phyloP scores from a whole-genome alignment of 371 early-diverging fungal genomes.

The Conidiobolus incongruus region DNA sequence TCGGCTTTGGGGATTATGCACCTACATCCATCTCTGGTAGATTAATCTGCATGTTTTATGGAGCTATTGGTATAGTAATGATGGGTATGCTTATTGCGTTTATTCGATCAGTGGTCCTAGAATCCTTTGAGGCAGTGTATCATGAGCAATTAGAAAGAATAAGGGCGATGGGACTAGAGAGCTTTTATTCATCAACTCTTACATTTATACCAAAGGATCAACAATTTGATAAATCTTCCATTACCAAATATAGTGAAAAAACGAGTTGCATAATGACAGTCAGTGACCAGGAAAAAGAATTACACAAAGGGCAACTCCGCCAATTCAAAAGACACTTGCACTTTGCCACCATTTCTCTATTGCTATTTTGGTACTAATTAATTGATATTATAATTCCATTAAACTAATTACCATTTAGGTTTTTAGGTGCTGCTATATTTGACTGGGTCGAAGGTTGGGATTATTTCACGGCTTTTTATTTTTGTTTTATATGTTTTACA shows the following conservation, averaged over 20 bases:
- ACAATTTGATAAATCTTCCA: too few relatives aligned
- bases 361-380: constrained; percentile 4
- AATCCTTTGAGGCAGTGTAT: not conserved
- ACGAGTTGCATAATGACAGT: too few relatives aligned
- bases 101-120: not conserved
- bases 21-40: not conserved
- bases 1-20: constrained; percentile 3
- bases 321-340: constrained; percentile 1
- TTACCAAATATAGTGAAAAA: too few relatives aligned
- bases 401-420: too few relatives aligned
- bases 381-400: not conserved
- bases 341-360: not conserved
- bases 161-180: not conserved
- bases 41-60: constrained; percentile 2
- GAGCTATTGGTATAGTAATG: constrained; percentile 1
- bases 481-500: constrained; percentile 4
- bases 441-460: not conserved
- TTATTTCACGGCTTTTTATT: constrained; percentile 4
- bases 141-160: not conserved
- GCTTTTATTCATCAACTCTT: too few relatives aligned
- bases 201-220: too few relatives aligned
- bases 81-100: constrained; percentile 4
- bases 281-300: too few relatives aligned
- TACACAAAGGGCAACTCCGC: too few relatives aligned
- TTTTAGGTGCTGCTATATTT: constrained; percentile 5